phyloP scores from a whole-genome alignment of 768 basidiomycete species.

The Boletus sp. region DNA sequence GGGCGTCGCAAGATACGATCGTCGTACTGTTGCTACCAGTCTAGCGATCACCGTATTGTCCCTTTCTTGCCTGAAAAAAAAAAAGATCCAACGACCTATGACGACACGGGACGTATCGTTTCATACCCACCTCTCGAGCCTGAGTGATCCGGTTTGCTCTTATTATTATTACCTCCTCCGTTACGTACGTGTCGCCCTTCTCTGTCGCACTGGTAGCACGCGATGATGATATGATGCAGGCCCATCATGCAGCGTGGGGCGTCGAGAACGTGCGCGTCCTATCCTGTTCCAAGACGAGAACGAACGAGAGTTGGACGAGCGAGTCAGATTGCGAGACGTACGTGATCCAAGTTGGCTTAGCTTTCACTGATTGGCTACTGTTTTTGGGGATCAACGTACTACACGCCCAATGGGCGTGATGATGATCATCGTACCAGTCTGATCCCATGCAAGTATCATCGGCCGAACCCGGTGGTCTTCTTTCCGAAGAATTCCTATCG shows the following conservation, averaged over 20 bases:
- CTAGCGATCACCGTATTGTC: too few relatives aligned
- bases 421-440: not conserved
- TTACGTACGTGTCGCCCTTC: too few relatives aligned
- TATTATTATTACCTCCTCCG: too few relatives aligned
- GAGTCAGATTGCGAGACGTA: slow-evolving; percentile 1
- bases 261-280: not conserved
- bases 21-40: not conserved
- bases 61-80: too few relatives aligned
- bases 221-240: too few relatives aligned
- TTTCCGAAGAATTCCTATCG: not conserved
- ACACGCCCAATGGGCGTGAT: not conserved
- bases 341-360: not conserved
- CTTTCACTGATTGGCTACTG: not conserved
- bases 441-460: not conserved
- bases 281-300: not conserved
- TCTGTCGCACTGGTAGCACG: too few relatives aligned
- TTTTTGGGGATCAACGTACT: not conserved
- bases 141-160: too few relatives aligned
- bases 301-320: not conserved
- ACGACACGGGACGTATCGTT: too few relatives aligned
- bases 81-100: too few relatives aligned
- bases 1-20: not conserved
- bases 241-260: too few relatives aligned
- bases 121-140: too few relatives aligned
- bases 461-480: not conserved